Evolutionary conservation across 495 filamentous ascomycete species (phyloP), one percentile per base, ranked within the genome.

Genomic region (Hyaloscypha finlandica): DNA sequence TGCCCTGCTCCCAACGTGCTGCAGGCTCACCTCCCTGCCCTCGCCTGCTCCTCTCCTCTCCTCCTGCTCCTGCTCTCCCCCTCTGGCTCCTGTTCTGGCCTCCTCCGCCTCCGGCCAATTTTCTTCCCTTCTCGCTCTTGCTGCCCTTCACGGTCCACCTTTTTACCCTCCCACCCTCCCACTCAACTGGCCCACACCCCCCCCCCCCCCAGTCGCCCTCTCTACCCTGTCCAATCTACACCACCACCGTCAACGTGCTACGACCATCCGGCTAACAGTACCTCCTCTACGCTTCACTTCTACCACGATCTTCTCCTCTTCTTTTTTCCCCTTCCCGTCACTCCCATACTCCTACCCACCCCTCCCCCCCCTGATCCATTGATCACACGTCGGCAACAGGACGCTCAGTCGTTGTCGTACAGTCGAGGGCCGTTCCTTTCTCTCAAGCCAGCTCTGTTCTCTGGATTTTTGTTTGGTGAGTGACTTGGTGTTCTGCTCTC

Each of bases 401-500:
- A 64, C 65, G 59, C 59, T 53, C 29, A 16, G 68, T 60, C 64
- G 64, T 66, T 45, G 61, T 55, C 56, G 56, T 59, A 3, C 52
- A 30, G 58, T 64, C 56, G 59, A 64, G 66, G 59, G 58, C 68
- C 64, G 52, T 71, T 70, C 67, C 58, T 71, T 70, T 67, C 68
- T 69, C 52, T 69, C 56, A 32, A 14, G 51, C 54, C 39, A 42
- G 1, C 58, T 32, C 58, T 65, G 56, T 59, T 31, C 56, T 51
- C 48, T 33, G 31, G 33, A 53, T 59, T 71, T 73, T 68, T 51
- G 56, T 68, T 74, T 65, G 64, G 69, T 70, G 60, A 63, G 69
- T 69, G 16, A 16, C 12, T 6, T 8, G 25, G 25, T 25, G 25
- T 56, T 11, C 20, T 42, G 12, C 22, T 14, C 63, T 35, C 1